Evolutionary conservation across 2,329 filamentous ascomycete species (phyloP).

Genomic region (Curvularia sp.): DNA sequence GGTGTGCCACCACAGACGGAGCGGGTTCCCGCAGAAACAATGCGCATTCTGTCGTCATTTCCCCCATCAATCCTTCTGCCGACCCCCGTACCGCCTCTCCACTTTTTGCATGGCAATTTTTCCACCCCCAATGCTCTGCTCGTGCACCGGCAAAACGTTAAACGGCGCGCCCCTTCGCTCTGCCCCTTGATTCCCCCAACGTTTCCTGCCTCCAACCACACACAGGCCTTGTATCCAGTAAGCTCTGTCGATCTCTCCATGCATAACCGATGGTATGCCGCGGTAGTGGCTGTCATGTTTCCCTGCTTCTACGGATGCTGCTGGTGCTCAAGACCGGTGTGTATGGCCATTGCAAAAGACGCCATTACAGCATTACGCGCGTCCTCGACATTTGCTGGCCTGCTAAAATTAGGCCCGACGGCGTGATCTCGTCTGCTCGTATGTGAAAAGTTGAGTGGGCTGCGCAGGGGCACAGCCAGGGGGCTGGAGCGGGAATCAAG

Average conservation of each 20-base stretch:
- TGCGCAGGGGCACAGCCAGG: slow-evolving; percentile 6
- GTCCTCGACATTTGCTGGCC: slow-evolving; percentile 22
- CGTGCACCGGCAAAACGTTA: slow-evolving; percentile 12
- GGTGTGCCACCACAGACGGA: slow-evolving; percentile 16
- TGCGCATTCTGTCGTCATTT: slow-evolving; percentile 20
- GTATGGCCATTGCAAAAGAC: neutral
- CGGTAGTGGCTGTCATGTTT: slow-evolving; percentile 6
- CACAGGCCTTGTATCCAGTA: slow-evolving; percentile 3
- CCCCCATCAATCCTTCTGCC: slow-evolving; percentile 4
- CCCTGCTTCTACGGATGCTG: neutral
- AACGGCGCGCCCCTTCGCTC: slow-evolving; percentile 8
- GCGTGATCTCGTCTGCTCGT: slow-evolving; percentile 20
- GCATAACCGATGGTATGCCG: slow-evolving; percentile 22
- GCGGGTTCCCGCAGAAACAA: slow-evolving; percentile 28
- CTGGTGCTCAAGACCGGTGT: neutral
- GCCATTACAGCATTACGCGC: slow-evolving; percentile 20
- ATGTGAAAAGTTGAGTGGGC: slow-evolving; percentile 7
- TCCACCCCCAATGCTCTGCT: neutral
- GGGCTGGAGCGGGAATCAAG: slow-evolving; percentile 14
- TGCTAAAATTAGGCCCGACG: slow-evolving; percentile 21
- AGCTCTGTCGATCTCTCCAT: slow-evolving; percentile 3
- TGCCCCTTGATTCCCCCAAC: neutral
- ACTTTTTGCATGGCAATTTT: slow-evolving; percentile 5
- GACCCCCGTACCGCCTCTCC: slow-evolving; percentile 10
- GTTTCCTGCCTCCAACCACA: slow-evolving; percentile 6